Base-by-base conservation (phyloP, 83 land plant species). In the Thuja plicata region DNA sequence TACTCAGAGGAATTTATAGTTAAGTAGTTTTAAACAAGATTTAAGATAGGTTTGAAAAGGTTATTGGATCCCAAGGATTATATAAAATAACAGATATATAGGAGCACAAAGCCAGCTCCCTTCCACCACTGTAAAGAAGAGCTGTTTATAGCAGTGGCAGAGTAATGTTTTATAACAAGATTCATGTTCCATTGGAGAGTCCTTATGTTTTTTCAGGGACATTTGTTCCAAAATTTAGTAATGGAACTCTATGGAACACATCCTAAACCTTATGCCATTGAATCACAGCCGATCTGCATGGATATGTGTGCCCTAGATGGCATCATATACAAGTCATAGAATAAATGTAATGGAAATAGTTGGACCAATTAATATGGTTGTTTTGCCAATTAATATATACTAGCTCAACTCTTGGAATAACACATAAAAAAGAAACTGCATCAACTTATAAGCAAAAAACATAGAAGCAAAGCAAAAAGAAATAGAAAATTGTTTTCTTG, bases 61-160 rank as follows among this genome's bases (percentile, higher is more conserved):
- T 32, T 74, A 74, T 11, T 74, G 37, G 37, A 32, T 37, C 3
- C 35, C 78, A 34, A 10, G 38, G 15, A 74, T 74, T 74, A 34
- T 9, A 32, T 11, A 74, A 73, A 73, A 73, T n/a, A 11, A 9
- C 38, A 32, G 17, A 74, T 74, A 34, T 24, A 41, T 11, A 82
- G 85, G 12, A 82, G 15, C 55, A 43, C 46, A 82, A 82, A 45
- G 16, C 55, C n/a, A 82, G 52, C 32, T 46, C 52, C 52, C 30
- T 38, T 82, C 43, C 85, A 82, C 78, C n/a, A 52, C 34, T 82
- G 85, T 43, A 24, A 80, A 82, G 16, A 46, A 80, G 46, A 41
- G 43, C 34, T 45, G 85, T 46, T 52, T 52, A 43, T 38, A 46
- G 10, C 30, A 82, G 2, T n/a, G 27, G 21, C 8, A n/a, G 11